Percentiles rank a stretch among this genome's conserved stretches.
Conservation (phyloP, 1,284 basidiomycete species). For the Ustilago crameri region DNA sequence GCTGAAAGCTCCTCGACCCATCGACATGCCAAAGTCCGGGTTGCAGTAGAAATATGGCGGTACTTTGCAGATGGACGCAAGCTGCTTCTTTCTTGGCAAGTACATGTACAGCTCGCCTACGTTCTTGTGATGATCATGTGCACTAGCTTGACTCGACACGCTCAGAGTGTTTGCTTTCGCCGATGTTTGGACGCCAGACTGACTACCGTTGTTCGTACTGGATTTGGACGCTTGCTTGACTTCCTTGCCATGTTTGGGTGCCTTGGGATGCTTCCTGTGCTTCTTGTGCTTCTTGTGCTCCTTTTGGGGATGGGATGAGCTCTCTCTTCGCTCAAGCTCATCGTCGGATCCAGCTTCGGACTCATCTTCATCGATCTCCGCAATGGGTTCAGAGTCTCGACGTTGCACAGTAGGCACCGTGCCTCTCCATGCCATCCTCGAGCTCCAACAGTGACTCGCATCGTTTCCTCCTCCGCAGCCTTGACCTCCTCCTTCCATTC, state of each 20-base stretch:
- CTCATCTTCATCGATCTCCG: no score
- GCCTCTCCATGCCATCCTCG: background rate
- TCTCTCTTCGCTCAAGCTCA: no score
- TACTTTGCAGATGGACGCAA: background rate
- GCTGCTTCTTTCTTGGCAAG: background rate
- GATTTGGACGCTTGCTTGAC: no score
- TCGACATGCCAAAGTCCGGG: background rate
- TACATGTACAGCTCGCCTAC: background rate
- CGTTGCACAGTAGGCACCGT: background rate
- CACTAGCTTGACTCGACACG: background rate
- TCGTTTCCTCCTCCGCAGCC: background rate
- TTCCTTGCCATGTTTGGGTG: background rate
- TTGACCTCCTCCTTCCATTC: background rate
- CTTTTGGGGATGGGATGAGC: no score
- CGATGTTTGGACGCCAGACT: no score
- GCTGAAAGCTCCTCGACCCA: background rate
- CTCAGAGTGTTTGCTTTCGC: no score
- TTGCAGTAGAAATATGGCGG: background rate
- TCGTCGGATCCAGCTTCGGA: no score
- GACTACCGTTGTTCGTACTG: no score
- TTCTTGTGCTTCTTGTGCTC: no score
- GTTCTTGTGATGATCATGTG: background rate
- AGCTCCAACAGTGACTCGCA: background rate
- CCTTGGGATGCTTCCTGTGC: background rate
- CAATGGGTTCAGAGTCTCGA: background rate